A percentile compares a stretch with the other conserved stretches of the same genome.
These are phyloP conservation scores for Marsdenia floribunda DNA, from an alignment of 257 asterid species.

Conservation along the genomic window DNA sequence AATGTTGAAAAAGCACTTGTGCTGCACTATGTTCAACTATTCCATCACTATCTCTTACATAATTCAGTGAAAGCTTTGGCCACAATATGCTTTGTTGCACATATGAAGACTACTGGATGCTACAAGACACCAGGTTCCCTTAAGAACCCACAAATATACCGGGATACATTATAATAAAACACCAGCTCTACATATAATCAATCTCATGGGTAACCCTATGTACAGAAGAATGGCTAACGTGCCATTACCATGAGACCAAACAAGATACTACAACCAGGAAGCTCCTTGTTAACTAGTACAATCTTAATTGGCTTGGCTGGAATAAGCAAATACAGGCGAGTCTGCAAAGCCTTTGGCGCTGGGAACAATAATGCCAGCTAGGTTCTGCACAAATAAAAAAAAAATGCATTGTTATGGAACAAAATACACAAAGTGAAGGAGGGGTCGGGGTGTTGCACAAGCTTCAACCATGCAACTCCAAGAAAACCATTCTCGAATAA, in stretches of 20 bases:
- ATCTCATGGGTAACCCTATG: conserved; percentile 38
- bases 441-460: not conserved
- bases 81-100: conserved; percentile 20
- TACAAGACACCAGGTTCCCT: conserved; percentile 29
- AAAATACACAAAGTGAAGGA: not conserved
- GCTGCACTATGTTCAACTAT: conserved; percentile 24
- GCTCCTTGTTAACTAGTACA: conserved; percentile 21
- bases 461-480: not conserved
- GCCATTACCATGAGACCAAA: conserved; percentile 30
- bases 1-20: not conserved
- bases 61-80: conserved; percentile 18
- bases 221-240: conserved; percentile 40
- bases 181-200: conserved; percentile 36
- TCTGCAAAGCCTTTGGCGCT: conserved; percentile 20
- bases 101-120: conserved; percentile 13
- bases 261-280: conserved; percentile 21
- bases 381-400: not conserved
- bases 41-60: conserved; percentile 19
- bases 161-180: conserved; percentile 27
- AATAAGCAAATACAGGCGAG: conserved; percentile 19
- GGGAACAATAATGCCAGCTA: conserved; percentile 11
- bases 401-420: not conserved
- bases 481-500: not conserved
- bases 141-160: conserved; percentile 17
- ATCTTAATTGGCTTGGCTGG: conserved; percentile 24